Base-by-base conservation (phyloP, 176 grass and related monocot genomes). In the Eragrostis curvula region DNA sequence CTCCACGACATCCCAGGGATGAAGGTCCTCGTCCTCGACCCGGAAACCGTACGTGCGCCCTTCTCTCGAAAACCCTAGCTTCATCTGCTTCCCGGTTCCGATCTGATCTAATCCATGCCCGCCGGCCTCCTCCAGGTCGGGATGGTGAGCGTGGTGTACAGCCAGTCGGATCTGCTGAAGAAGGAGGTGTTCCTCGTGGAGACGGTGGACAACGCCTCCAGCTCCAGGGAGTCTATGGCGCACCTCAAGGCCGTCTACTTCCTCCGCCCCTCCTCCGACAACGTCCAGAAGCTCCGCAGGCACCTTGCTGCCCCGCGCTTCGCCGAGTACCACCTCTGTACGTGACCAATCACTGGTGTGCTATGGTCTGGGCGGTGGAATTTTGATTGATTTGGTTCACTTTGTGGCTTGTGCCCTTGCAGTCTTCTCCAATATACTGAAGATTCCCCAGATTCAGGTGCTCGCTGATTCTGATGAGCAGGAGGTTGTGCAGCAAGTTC, bases 341-440 rank as follows among this genome's bases (percentile, higher is more conserved):
- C 68, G 92, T 81, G 40, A 12, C 62, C 10, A 16, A 23, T 45
- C 70, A n/a, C 75, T 14, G 10, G 36, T 70, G 46, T 70, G 30
- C 44, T 74, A 36, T 53, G n/a, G 49, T 44, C 43, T 43, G 21
- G 66, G 57, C 8, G 3, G 28, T 51, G 51, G 1, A 27, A 16
- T 61, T 40, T 85, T 75, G 58, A 49, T 70, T 73, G 32, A 72
- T 46, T 84, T 18, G 0, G 44, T 52, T 68, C 73, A 57, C 12
- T 48, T 73, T 62, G 56, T 40, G 45, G 39, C 83, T 89, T 87
- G 64, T 82, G 45, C 45, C 57, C 14, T 81, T 64, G 73, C 83
- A 98, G 93, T 95, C 94, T 98, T 98, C 75, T 98, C 93, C 73
- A 95, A 91, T 81, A 93, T 95, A 83, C 82, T 98, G 90, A 98